These are phyloP conservation scores for Sugiyamaella qingdaonensis DNA, from an alignment of 805 yeast species.

Conservation along the genomic window DNA sequence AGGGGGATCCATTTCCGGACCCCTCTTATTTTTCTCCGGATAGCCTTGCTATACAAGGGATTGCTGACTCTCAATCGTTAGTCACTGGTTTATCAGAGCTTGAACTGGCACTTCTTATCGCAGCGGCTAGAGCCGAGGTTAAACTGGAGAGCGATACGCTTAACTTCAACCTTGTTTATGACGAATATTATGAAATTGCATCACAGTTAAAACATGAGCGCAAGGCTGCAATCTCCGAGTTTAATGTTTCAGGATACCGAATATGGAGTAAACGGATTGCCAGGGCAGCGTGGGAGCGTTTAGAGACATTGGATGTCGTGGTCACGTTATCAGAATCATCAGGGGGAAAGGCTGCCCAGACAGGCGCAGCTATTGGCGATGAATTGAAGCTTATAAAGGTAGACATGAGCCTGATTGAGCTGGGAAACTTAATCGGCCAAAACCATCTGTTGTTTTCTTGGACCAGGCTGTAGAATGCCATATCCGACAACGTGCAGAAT, in stretches of 20 bases:
- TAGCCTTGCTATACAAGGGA: conserved; percentile 14
- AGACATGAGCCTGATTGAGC: conserved; percentile 33
- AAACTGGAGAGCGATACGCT: conserved; percentile 56
- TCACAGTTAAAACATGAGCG: conserved; percentile 39
- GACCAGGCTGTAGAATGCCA: conserved; percentile 31
- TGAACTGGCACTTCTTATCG: conserved; percentile 66
- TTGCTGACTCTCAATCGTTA: conserved; percentile 26
- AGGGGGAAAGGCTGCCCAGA: conserved; percentile 41
- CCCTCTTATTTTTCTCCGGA: conserved; percentile 4
- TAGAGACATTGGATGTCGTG: conserved; percentile 54
- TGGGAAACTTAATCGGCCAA: conserved; percentile 30
- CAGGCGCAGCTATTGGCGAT: conserved; percentile 28
- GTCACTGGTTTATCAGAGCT: conserved; percentile 54
- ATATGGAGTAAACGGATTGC: conserved; percentile 60
- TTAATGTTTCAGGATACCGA: conserved; percentile 43
- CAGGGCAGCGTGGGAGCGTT: conserved; percentile 68
- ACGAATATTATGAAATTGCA: conserved; percentile 64
- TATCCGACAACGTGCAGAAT: no score
- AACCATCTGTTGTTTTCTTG: conserved; percentile 40
- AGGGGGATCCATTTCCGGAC: conserved; percentile 26
- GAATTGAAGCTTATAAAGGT: conserved; percentile 33
- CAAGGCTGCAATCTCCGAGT: conserved; percentile 32
- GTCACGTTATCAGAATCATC: conserved; percentile 37
- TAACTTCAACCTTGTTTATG: conserved; percentile 71
- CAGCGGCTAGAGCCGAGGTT: conserved; percentile 67